These are phyloP conservation scores for Venturia carpophila DNA, from an alignment of 2,329 filamentous ascomycete genomes.

Conservation along the genomic window DNA sequence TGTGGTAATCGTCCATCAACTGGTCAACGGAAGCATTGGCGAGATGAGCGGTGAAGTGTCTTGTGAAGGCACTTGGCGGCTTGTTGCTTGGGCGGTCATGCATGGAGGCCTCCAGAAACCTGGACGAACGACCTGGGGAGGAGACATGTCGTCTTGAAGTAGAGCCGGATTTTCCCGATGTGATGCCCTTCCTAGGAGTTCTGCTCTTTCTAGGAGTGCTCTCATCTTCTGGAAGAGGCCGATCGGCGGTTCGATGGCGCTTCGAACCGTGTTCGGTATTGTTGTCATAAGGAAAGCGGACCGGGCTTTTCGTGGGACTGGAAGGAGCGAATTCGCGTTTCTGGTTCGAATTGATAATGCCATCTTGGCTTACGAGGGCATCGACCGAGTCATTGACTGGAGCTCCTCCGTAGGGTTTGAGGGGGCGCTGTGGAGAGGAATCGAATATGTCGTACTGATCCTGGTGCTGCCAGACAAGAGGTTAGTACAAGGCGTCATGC, in stretches of 20 bases:
- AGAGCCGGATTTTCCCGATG: not conserved
- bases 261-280: conserved; percentile 16
- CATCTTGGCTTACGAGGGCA: conserved; percentile 6
- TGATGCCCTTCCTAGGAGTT: conserved; percentile 17
- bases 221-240: conserved; percentile 19
- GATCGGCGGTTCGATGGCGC: conserved; percentile 21
- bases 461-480: not conserved
- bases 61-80: conserved; percentile 62
- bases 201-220: conserved; percentile 4
- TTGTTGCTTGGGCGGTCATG: conserved; percentile 66
- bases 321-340: conserved; percentile 5
- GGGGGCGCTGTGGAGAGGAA: conserved; percentile 14
- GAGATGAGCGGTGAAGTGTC: conserved; percentile 27
- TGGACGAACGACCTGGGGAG: conserved; percentile 46
- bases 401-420: not conserved
- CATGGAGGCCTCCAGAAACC: conserved; percentile 74
- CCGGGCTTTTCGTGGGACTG: not conserved
- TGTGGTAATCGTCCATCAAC: conserved; percentile 32
- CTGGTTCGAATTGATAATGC: conserved; percentile 9
- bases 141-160: not conserved
- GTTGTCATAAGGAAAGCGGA: conserved; percentile 6
- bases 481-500: not conserved
- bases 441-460: conserved; percentile 14
- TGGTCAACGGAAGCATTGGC: conserved; percentile 26
- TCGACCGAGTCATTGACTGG: conserved; percentile 1